Evolutionary conservation across 2,329 filamentous ascomycete species (phyloP), one percentile per base, ranked within the genome.

Genomic region (Juglanconis oblonga): DNA sequence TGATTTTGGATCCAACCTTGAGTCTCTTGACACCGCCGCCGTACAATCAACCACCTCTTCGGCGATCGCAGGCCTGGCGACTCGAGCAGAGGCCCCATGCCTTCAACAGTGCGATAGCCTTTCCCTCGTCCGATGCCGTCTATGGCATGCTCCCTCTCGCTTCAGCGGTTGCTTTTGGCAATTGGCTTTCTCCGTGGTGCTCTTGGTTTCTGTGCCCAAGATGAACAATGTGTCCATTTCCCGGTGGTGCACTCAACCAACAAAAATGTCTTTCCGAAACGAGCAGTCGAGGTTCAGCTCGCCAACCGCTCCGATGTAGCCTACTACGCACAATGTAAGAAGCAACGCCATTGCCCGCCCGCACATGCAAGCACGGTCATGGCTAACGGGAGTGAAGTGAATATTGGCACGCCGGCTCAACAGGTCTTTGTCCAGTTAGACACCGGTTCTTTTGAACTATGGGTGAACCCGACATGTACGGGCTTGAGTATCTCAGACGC

Each of bases 391-490:
- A 17, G 11, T 47, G 6, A 13, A 77, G 75, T 84, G 64, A 74
- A 76, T 61, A 79, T 86, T 52, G 83, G 83, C 51, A 84, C 77
- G 3, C 83, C 83, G 13, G 72, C 77, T 1, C 83, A 86, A 64
- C 67, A 75, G 2, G 77, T 85, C 54, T 81, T 75, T 58, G 80
- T 84, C 10, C 81, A 84, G 67, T 69, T 86, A 57, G 83, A 86
- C 68, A 86, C 84, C 0, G 82, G 83, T 50, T 85, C 82, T 9
- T 85, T 83, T 65, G 83, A 86, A 72, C 74, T 86, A 36, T 86
- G 83, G 83, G 79, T 85, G 6, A 91, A 91, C 67, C 81, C 85
- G 0, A 78, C 81, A 53, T 84, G 81, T 66, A 82, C 79, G 7
- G 68, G 69, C 1, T 74, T 88, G 14, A 63, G 68, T 7, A 64